These are phyloP conservation scores for Lipomyces lipofer DNA, from an alignment of 805 yeast species.

Conservation along the genomic window DNA sequence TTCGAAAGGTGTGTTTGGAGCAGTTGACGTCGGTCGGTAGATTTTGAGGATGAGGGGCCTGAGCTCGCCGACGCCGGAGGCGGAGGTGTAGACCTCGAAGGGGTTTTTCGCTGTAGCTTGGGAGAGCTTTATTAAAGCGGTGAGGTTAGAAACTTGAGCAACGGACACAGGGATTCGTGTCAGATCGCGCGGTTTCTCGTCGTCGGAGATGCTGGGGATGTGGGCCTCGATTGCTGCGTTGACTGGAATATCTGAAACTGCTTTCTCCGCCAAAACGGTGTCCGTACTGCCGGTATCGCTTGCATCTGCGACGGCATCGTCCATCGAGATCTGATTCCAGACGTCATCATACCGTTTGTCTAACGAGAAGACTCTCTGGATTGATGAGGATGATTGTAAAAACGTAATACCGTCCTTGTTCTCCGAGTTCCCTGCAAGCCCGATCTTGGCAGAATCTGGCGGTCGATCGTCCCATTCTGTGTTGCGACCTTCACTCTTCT, in stretches of 20 bases:
- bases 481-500: background rate
- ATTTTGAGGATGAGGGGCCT: slow-evolving; percentile 38
- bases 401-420: slow-evolving; percentile 22
- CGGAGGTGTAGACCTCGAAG: slow-evolving; percentile 40
- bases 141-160: slow-evolving; percentile 26
- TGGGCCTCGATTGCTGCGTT: background rate
- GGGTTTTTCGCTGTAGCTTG: slow-evolving; percentile 39
- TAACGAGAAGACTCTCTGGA: slow-evolving; percentile 17
- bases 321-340: slow-evolving; percentile 26
- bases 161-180: slow-evolving; percentile 2
- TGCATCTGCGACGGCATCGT: slow-evolving; percentile 12
- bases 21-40: slow-evolving; percentile 39
- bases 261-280: background rate
- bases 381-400: slow-evolving; percentile 26
- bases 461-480: no score
- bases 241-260: background rate
- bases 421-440: slow-evolving; percentile 29
- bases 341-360: slow-evolving; percentile 12
- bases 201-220: background rate
- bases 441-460: slow-evolving; percentile 10
- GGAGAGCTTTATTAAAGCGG: slow-evolving; percentile 37
- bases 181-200: slow-evolving; percentile 6
- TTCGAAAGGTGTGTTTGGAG: slow-evolving; percentile 39
- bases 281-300: background rate
- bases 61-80: slow-evolving; percentile 41